phyloP scores from a whole-genome alignment of 805 yeast genomes.

The Metschnikowia kunwiensis region DNA sequence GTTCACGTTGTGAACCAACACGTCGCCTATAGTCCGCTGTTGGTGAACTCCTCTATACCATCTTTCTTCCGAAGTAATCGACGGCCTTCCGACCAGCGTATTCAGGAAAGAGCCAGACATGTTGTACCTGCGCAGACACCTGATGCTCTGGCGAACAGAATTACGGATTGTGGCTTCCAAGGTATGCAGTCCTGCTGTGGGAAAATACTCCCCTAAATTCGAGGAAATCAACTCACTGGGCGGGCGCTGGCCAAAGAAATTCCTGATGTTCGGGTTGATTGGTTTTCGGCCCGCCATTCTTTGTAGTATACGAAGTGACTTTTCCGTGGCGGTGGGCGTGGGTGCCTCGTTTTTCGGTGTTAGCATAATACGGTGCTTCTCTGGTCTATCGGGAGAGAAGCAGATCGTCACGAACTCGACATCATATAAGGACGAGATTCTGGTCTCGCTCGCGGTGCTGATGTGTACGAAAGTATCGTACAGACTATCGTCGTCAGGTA shows the following conservation, averaged over 20 bases:
- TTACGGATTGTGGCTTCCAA: conserved; percentile 79
- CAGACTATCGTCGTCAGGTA: conserved; percentile 40
- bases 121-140: conserved; percentile 46
- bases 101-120: conserved; percentile 15
- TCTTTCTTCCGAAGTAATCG: conserved; percentile 17
- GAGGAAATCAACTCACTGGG: conserved; percentile 89
- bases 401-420: conserved; percentile 81
- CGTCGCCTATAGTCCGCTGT: conserved; percentile 59
- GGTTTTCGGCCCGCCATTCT: conserved; percentile 18
- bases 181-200: conserved; percentile 68
- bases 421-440: conserved; percentile 55
- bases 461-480: conserved; percentile 64
- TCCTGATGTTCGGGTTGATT: conserved; percentile 31
- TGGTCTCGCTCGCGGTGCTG: conserved; percentile 15
- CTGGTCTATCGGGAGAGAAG: conserved; percentile 67
- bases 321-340: conserved; percentile 53
- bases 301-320: conserved; percentile 47
- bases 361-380: conserved; percentile 66
- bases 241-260: conserved; percentile 84
- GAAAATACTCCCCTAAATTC: conserved; percentile 87
- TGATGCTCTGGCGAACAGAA: conserved; percentile 74
- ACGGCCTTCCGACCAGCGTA: conserved; percentile 19
- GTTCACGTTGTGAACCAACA: conserved; percentile 51
- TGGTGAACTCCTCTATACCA: conserved; percentile 9
- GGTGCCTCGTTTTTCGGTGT: conserved; percentile 67